These are phyloP conservation scores for Paxillus involutus DNA, from an alignment of 768 basidiomycete genomes.

Conservation along the genomic window DNA sequence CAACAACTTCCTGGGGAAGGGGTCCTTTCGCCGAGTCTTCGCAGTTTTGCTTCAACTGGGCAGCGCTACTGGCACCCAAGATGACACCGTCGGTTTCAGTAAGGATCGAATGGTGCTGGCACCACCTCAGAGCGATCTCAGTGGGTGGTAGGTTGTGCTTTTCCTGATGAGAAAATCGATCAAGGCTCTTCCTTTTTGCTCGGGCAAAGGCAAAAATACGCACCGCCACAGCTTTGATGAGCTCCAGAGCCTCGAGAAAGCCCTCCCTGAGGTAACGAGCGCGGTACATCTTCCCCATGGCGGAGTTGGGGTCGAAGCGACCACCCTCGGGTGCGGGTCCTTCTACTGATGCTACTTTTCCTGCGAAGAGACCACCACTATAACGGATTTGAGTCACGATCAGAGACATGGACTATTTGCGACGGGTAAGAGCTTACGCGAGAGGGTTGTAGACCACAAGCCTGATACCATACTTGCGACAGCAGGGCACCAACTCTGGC, in stretches of 20 bases:
- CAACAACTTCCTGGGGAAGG: conserved; percentile 50
- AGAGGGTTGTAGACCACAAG: conserved; percentile 60
- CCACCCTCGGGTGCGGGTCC: conserved; percentile 34
- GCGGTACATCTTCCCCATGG: conserved; percentile 45
- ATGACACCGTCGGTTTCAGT: conserved; percentile 45
- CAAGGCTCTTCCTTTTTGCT: neutral
- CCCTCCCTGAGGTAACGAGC: conserved; percentile 43
- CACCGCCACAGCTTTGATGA: conserved; percentile 42
- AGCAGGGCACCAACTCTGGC: conserved; percentile 53
- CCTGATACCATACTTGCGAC: conserved; percentile 55
- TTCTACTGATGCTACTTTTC: conserved; percentile 42
- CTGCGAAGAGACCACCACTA: conserved; percentile 34
- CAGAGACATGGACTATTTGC: neutral
- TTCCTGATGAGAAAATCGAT: conserved; percentile 26
- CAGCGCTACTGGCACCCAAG: conserved; percentile 46
- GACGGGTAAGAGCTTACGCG: conserved; percentile 31
- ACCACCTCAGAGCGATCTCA: conserved; percentile 63
- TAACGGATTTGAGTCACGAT: neutral
- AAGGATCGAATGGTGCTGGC: conserved; percentile 54
- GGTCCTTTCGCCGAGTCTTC: conserved; percentile 51
- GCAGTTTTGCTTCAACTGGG: conserved; percentile 45
- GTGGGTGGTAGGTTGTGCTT: conserved; percentile 47
- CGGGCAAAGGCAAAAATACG: conserved; percentile 6
- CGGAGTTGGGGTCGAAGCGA: conserved; percentile 39
- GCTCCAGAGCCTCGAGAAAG: conserved; percentile 43